Percentiles rank a stretch among this genome's conserved stretches.
Conservation (phyloP, 129 eudicot species). For the Heracleum sosnowskyi region DNA sequence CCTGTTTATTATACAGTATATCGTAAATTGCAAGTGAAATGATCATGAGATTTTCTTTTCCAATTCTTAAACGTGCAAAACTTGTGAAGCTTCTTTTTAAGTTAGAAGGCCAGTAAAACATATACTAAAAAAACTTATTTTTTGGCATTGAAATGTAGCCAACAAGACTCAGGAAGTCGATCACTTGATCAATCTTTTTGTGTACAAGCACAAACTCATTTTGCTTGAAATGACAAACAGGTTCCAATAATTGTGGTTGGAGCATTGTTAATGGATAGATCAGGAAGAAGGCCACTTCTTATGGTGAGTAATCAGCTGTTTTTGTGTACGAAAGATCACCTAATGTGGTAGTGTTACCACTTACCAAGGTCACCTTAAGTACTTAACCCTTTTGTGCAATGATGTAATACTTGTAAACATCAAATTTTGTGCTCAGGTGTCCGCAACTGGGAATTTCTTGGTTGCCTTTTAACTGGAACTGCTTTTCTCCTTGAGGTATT, state of each 20-base stretch:
- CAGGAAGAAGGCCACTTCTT: constrained; percentile 75
- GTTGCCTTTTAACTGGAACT: constrained; percentile 63
- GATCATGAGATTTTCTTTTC: too few species aligned
- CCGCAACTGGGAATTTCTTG: constrained; percentile 72
- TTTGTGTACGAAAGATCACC: constrained; percentile 1
- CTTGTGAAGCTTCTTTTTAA: too few species aligned
- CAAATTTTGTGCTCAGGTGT: constrained; percentile 3
- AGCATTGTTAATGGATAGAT: constrained; percentile 68
- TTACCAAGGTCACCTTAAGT: background rate
- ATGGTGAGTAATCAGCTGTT: constrained; percentile 32
- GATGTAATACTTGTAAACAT: background rate
- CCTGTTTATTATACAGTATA: background rate
- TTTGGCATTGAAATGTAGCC: background rate
- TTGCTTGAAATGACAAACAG: constrained; percentile 20
- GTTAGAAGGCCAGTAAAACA: background rate
- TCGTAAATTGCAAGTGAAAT: too few species aligned
- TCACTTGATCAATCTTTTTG: background rate
- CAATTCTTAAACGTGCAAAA: too few species aligned
- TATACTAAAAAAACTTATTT: background rate
- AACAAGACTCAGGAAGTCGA: background rate
- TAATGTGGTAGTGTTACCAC: background rate
- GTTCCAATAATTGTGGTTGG: constrained; percentile 76
- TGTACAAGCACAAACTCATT: background rate
- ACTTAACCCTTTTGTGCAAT: background rate
- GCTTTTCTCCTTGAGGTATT: constrained; percentile 66